Evolutionary conservation across 164 flowering plant genomes (phyloP), one percentile per base, ranked within the genome.

Genomic region (Malania oleifera): DNA sequence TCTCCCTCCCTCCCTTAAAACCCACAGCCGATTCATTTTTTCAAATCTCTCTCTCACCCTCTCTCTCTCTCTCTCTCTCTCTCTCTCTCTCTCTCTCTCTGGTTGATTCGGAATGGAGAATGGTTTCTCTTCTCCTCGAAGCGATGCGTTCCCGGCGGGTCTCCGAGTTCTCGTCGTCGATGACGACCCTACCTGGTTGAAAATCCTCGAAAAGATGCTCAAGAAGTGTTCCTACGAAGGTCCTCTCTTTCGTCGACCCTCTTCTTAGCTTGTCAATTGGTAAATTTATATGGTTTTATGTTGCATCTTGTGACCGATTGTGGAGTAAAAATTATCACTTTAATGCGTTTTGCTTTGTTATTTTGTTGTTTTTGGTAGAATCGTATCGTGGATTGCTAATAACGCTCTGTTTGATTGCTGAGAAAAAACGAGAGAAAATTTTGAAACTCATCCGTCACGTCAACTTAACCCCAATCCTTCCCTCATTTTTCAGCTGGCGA

Each of bases 101-200:
- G 7, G 5, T 18, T 25, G 37, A 15, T 53, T n/a, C 13, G 20
- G 17, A 22, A 77, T 80, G 85, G 83, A 80, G 45, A 77, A 56
- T 50, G 74, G 77, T 1, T 75, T 75, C 57, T 68, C 79, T 55
- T 67, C 83, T 39, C 75, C 82, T 22, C 68, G 81, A 51, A 57
- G 19, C 48, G 84, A 83, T 20, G 58, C 56, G 6, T 91, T 91
- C 60, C 98, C 98, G 22, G 85, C 79, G 11, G 98, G 98, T 52
- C 80, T 89, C 2, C 78, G 98, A 2, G 98, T 92, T 54, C 92
- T 92, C 19, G 96, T 92, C 9, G 98, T 92, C 40, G 98, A 92
- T 66, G 98, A 92, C 66, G 98, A 92, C 70, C 95, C 82, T 5
- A 82, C 95, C 3, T 92, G 98, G 91, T 64, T 92, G 57, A 92